Base-by-base conservation (phyloP, 352 stramenopile genomes). In the Pythium pectinolyticum region DNA sequence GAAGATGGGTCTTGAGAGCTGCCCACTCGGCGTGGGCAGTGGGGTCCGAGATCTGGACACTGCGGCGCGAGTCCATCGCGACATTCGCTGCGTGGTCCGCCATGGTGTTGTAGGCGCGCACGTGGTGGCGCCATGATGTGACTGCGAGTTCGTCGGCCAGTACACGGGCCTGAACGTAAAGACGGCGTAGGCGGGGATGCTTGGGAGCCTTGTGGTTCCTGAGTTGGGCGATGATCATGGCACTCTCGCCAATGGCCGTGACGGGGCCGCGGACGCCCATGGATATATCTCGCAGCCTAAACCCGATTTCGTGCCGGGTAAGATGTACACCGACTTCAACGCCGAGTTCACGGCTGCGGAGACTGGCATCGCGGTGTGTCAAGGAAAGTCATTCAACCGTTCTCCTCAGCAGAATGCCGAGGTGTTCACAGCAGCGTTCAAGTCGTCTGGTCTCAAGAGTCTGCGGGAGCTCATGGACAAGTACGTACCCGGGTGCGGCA, bases 271-370 rank as follows among this genome's bases (percentile, higher is more conserved):
- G 5, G 50, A 57, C 32, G 67, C 61, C 20, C 67, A 74, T 39
- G 67, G 67, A 15, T 68, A 61, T 51, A 58, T 74, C 45, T 61
- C 62, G 24, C 34, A 67, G 46, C 67, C 67, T 14, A 43, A 48
- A 30, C 62, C 62, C 7, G 30, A 52, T 24, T 74, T 67, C 59
- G 66, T 69, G 24, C 48, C 58, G 20, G 63, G 62, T 40, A 51
- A 46, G 34, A 62, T 70, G 35, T 66, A 59, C 37, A 69, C 46
- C 19, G 55, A 43, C 40, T 72, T 52, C 50, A 70, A 72, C 27
- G 55, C 66, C 40, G 50, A 73, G 62, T 66, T 70, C 54, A 73
- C 56, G 25, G 63, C 63, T 5, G 19, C 30, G 5, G 45, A 63
- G 24, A 30, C 31, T 31, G 39, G 46, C 67, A 43, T 51, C 14